Conservation (phyloP, 108 stramenopile species). For the Schizochytrium sp. region DNA sequence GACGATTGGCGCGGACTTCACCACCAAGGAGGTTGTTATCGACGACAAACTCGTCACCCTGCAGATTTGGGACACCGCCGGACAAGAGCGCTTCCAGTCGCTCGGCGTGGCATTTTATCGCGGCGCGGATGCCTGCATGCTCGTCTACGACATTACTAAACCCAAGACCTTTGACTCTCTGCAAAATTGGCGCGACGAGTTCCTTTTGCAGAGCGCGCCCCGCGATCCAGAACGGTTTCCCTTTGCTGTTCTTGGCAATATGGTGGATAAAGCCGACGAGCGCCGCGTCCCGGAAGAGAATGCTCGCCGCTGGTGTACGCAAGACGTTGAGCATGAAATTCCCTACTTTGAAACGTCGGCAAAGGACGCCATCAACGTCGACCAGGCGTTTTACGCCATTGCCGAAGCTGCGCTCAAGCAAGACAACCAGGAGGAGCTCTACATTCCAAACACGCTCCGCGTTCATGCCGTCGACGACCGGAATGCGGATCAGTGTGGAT, state of each 20-base stretch:
- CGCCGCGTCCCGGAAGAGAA: constrained; percentile 57
- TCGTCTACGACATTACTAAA: constrained; percentile 95
- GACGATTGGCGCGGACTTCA: constrained; percentile 95
- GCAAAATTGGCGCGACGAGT: constrained; percentile 84
- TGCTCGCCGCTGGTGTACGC: constrained; percentile 69
- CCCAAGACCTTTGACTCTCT: constrained; percentile 84
- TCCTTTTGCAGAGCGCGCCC: constrained; percentile 59
- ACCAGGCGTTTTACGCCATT: constrained; percentile 70
- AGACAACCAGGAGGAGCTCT: constrained; percentile 32
- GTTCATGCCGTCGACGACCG: background rate
- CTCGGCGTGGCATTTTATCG: constrained; percentile 94
- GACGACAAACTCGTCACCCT: constrained; percentile 70
- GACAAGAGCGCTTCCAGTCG: constrained; percentile 92
- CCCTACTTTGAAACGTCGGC: constrained; percentile 91
- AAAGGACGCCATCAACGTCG: constrained; percentile 83
- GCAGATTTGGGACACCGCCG: constrained; percentile 99
- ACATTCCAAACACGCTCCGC: background rate
- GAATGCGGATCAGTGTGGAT: background rate
- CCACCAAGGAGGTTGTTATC: constrained; percentile 69
- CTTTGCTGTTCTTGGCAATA: constrained; percentile 92
- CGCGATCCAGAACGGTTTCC: constrained; percentile 69
- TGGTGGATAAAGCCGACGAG: constrained; percentile 67
- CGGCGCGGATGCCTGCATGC: constrained; percentile 89
- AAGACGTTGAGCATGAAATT: constrained; percentile 54
- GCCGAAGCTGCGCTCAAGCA: constrained; percentile 46